A percentile compares a stretch with the other conserved stretches of the same genome.
Conservation (phyloP, 805 yeast genomes). For the Yamadazyma sp. region DNA sequence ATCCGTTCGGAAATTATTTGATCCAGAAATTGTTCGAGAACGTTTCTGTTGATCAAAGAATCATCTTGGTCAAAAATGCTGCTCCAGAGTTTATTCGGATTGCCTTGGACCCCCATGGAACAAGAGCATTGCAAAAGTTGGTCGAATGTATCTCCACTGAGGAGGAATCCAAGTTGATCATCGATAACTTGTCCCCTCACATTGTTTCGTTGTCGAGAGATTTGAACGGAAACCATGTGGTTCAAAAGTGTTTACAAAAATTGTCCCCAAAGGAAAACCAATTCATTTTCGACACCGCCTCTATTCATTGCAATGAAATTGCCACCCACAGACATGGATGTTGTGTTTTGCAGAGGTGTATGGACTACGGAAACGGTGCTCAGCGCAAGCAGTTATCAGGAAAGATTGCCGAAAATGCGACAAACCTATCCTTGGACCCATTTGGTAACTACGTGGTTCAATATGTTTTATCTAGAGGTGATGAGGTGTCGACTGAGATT, state of each 20-base stretch:
- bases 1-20: slow-evolving; percentile 96
- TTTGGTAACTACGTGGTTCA: slow-evolving; percentile 97
- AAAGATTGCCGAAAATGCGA: slow-evolving; percentile 67
- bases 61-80: slow-evolving; percentile 66
- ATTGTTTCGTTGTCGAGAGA: slow-evolving; percentile 83
- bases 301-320: slow-evolving; percentile 68
- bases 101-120: slow-evolving; percentile 93
- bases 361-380: slow-evolving; percentile 76
- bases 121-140: slow-evolving; percentile 89
- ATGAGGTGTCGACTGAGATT: slow-evolving; percentile 30
- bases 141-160: slow-evolving; percentile 76
- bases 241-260: slow-evolving; percentile 85
- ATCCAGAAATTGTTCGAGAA: slow-evolving; percentile 87
- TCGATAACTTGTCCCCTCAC: slow-evolving; percentile 60
- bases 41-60: slow-evolving; percentile 67
- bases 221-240: slow-evolving; percentile 94
- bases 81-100: slow-evolving; percentile 72
- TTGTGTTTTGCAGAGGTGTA: slow-evolving; percentile 92
- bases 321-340: slow-evolving; percentile 98
- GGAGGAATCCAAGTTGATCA: slow-evolving; percentile 68
- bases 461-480: slow-evolving; percentile 66
- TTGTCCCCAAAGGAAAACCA: slow-evolving; percentile 69
- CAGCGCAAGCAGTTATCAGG: slow-evolving; percentile 70
- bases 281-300: slow-evolving; percentile 86
- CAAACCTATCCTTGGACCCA: slow-evolving; percentile 79